Conservation (phyloP, 139 green algal species). For the Monoraphidium neglectum region DNA sequence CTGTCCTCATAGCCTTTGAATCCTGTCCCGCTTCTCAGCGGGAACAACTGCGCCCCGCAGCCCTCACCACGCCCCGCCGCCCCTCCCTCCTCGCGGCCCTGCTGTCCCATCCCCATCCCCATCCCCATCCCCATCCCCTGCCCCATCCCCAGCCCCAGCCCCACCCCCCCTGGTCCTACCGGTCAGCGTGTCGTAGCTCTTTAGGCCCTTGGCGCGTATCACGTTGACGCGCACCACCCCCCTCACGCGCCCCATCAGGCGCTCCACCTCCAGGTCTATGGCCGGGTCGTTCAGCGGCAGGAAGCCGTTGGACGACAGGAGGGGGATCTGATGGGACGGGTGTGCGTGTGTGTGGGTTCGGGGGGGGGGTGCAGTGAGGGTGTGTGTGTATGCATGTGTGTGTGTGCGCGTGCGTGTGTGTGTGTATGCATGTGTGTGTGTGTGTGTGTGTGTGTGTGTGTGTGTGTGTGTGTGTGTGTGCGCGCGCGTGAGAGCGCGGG, state of each 20-base stretch:
- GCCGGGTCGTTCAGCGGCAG: conserved; percentile 14
- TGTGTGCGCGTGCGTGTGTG: not conserved
- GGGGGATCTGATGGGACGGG: conserved; percentile 21
- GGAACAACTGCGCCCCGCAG: no score
- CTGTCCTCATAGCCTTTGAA: no score
- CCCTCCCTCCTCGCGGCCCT: no score
- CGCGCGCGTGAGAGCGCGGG: no score
- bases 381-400: no score
- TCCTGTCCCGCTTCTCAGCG: no score
- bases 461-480: no score
- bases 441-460: no score
- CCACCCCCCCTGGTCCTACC: not conserved
- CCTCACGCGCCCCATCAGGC: conserved; percentile 36
- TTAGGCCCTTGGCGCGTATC: conserved; percentile 27
- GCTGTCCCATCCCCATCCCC: no score
- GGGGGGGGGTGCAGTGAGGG: not conserved
- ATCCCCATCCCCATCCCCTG: not conserved
- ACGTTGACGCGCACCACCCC: conserved; percentile 42
- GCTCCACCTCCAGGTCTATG: conserved; percentile 39
- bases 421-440: not conserved
- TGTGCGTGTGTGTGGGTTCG: no score
- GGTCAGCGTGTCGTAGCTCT: conserved; percentile 28
- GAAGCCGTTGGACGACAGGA: conserved; percentile 21
- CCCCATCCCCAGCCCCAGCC: not conserved
- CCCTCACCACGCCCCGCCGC: no score